A percentile compares a stretch with the other conserved stretches of the same genome.
phyloP scores from a whole-genome alignment of 75 land plant species.

The Pinus albicaulis region DNA sequence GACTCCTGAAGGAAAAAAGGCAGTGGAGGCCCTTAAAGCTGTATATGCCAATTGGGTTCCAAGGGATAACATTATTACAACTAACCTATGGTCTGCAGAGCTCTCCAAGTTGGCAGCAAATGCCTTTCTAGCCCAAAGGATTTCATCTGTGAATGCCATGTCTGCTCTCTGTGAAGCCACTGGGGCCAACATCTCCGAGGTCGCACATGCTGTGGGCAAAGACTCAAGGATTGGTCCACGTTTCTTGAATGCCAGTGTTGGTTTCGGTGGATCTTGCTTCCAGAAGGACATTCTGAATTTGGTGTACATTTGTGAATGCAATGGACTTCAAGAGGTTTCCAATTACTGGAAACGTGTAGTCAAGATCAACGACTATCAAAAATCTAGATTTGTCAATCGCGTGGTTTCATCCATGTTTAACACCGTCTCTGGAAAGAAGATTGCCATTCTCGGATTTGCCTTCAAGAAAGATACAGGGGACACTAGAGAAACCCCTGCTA shows the following conservation, averaged over 20 bases:
- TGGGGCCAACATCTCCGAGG: slow-evolving; percentile 81
- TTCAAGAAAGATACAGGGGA: slow-evolving; percentile 89
- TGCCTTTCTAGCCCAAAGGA: slow-evolving; percentile 85
- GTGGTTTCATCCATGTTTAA: slow-evolving; percentile 92
- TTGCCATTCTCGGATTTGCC: slow-evolving; percentile 84
- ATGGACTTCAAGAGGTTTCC: slow-evolving; percentile 83
- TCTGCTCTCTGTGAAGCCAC: slow-evolving; percentile 94
- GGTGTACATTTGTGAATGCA: slow-evolving; percentile 95
- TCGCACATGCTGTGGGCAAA: slow-evolving; percentile 75
- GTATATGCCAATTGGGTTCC: slow-evolving; percentile 93
- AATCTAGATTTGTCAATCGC: slow-evolving; percentile 78
- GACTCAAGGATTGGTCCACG: slow-evolving; percentile 83
- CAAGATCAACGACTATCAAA: slow-evolving; percentile 89
- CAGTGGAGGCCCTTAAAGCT: slow-evolving; percentile 59
- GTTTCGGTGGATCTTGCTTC: slow-evolving; percentile 94
- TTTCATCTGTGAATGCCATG: slow-evolving; percentile 90
- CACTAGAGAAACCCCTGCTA: slow-evolving; percentile 85
- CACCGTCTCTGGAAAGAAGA: slow-evolving; percentile 81
- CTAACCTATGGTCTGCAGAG: slow-evolving; percentile 92
- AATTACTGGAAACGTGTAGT: slow-evolving; percentile 92
- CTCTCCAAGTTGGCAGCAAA: slow-evolving; percentile 96
- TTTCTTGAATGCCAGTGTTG: slow-evolving; percentile 82
- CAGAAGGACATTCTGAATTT: slow-evolving; percentile 89
- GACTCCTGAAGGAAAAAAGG: slow-evolving; percentile 77
- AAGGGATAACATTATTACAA: slow-evolving; percentile 71